Evolutionary conservation across 2,329 filamentous ascomycete species (phyloP), one percentile per base, ranked within the genome.

Genomic region (Curvularia spicifera): DNA sequence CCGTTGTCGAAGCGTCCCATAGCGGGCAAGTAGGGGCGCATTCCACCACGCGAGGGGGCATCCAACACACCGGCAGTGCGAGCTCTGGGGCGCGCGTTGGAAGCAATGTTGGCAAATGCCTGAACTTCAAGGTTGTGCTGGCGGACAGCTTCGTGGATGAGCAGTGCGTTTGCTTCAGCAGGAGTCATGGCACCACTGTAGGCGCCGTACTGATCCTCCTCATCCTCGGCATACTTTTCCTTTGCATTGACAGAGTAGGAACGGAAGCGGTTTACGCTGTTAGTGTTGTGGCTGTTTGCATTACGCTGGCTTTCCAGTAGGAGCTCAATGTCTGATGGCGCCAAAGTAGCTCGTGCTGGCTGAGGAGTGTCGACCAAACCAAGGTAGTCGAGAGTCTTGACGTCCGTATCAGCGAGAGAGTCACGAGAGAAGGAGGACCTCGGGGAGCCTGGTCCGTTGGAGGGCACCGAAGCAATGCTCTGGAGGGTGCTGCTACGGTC

Each of bases 201-300:
- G 51, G 80, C 79, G 44, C 83, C 82, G 70, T 87, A 87, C 59
- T 90, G 91, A 15, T 91, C 89, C 59, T 93, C 90, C 26, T 93
- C 89, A 51, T 96, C 93, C 69, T 96, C 92, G 2, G 91, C 93
- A 70, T 98, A 98, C 76, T 95, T 96, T 76, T 98, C 94, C 78
- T 96, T 97, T 55, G 96, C 96, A 78, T 99, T 99, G 65, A 99
- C 95, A 0, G 95, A 99, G 77, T 97, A 98, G 1, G 95, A 99
- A 46, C 95, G 88, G 82, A 98, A 96, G 51, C 95, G 88, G 76
- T 91, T 98, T 44, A 89, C 84, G 43, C 76, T 90, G 64, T 89
- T 89, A 65, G 91, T 85, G 71, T 90, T 75, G 44, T 72, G 74
- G 59, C 66, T 73, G 55, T 72, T 90, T 44, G 89, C 88, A 57